These are phyloP conservation scores for Taiwanofungus camphoratus DNA, from an alignment of 1,284 basidiomycete species.

Conservation along the genomic window DNA sequence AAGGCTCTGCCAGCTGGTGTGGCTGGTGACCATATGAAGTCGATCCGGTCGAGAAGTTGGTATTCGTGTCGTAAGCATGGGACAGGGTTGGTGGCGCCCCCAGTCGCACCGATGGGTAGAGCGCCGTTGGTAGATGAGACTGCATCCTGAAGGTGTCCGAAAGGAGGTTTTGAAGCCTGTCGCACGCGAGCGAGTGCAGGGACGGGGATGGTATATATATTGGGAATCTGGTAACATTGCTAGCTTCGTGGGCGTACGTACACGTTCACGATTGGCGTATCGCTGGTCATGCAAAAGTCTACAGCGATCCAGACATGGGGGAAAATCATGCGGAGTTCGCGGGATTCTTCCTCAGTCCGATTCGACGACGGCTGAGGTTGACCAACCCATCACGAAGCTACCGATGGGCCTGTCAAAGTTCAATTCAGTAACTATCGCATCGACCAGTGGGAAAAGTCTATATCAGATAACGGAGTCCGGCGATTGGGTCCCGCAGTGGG, in stretches of 20 bases:
- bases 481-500: conserved; percentile 1
- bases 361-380: conserved; percentile 1
- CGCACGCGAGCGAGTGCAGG: conserved; percentile 5
- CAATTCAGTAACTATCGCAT: background rate
- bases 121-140: conserved; percentile 9
- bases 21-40: conserved; percentile 16
- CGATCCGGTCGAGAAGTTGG: conserved; percentile 23
- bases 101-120: conserved; percentile 10
- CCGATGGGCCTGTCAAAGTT: background rate
- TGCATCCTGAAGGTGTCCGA: conserved; percentile 13
- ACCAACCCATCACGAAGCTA: background rate
- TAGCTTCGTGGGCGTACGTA: conserved; percentile 3
- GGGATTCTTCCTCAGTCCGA: conserved; percentile 1
- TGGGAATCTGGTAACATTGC: background rate
- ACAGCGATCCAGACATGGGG: background rate
- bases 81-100: conserved; percentile 14
- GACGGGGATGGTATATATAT: conserved; percentile 6
- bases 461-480: conserved; percentile 4
- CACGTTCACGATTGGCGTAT: background rate
- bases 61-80: conserved; percentile 18
- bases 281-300: background rate
- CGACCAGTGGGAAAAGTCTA: background rate
- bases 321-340: conserved; percentile 3
- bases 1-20: conserved; percentile 12
- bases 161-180: background rate